Base-by-base conservation (phyloP, 2,329 filamentous ascomycete genomes). In the Aureobasidium sp. region DNA sequence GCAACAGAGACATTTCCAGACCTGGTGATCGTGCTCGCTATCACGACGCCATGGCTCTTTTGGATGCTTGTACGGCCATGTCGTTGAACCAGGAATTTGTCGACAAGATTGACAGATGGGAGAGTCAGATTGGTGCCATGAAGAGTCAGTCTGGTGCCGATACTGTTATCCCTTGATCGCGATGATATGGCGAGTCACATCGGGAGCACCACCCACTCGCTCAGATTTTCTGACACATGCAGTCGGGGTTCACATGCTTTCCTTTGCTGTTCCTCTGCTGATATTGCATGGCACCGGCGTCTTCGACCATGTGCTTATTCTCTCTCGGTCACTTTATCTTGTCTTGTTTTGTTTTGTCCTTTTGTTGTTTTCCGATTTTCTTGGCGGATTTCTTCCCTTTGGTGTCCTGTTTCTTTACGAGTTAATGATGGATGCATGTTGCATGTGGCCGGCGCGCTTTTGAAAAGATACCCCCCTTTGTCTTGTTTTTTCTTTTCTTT, bases 371-470 rank as follows among this genome's bases (percentile, higher is more conserved):
- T 17, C 6, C n/a, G 33, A 6, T 22, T 40, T 31, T 54, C 15
- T 24, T 42, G 35, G n/a, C 27, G 12, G 31, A 22, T 19, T n/a
- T 42, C 31, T 3, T 19, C 31, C 8, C 22, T 37, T 29, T 44
- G 53, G 39, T 24, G 39, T 57, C 35, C 35, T 6, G 24, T 33
- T 45, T 44, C 35, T 57, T 45, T 24, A 45, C 53, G 40, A 44
- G 27, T 45, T 57, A 35, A 57, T 57, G 53, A 57, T 45, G 53
- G 53, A 57, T 45, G 53, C 53, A 57, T 57, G 53, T 57, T 57
- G 27, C 53, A 57, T 57, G 47, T 50, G 39, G 53, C 53, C 29
- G 53, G 53, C 53, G 53, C 53, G 53, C 27, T 57, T 33, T 56
- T 15, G 17, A 44, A 57, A 45, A 57, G 39, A 57, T 45, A 44